These are phyloP conservation scores for Apiospora kogelbergensis DNA, from an alignment of 2,329 filamentous ascomycete species.

Conservation along the genomic window DNA sequence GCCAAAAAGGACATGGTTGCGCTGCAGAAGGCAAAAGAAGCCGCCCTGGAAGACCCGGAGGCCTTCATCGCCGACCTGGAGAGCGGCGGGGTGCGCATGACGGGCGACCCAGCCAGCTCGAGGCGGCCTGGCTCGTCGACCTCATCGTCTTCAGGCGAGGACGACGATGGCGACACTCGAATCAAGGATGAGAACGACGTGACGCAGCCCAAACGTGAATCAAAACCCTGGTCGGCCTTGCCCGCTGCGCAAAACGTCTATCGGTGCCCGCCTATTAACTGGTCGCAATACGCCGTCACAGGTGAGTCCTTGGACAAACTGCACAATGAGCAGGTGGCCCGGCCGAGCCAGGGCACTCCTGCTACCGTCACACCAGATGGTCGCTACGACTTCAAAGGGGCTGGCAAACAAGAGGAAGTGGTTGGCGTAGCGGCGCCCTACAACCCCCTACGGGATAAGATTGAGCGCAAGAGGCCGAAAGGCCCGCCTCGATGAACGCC, in stretches of 20 bases:
- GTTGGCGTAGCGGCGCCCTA: slow-evolving; percentile 58
- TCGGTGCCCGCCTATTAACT: slow-evolving; percentile 87
- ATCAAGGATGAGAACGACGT: not conserved
- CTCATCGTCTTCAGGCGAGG: slow-evolving; percentile 6
- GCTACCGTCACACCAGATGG: slow-evolving; percentile 44
- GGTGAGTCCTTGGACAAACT: slow-evolving; percentile 81
- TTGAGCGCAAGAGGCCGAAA: slow-evolving; percentile 35
- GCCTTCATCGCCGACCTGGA: slow-evolving; percentile 70
- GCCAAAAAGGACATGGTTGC: slow-evolving; percentile 73
- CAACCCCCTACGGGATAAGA: slow-evolving; percentile 50
- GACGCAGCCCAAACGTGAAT: slow-evolving; percentile 17
- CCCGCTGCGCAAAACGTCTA: slow-evolving; percentile 81
- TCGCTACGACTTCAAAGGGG: slow-evolving; percentile 48
- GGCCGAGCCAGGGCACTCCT: slow-evolving; percentile 59
- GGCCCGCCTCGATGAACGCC: slow-evolving; percentile 20
- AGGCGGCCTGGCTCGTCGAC: slow-evolving; percentile 4
- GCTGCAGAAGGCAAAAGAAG: slow-evolving; percentile 68
- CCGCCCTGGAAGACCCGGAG: slow-evolving; percentile 69
- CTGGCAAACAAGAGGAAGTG: slow-evolving; percentile 42
- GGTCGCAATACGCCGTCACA: slow-evolving; percentile 90
- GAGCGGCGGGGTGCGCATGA: slow-evolving; percentile 56
- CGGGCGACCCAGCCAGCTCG: slow-evolving; percentile 8
- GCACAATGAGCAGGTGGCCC: slow-evolving; percentile 73
- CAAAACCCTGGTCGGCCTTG: slow-evolving; percentile 58
- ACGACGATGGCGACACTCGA: slow-evolving; percentile 1